Evolutionary conservation across 768 basidiomycete species (phyloP), one percentile per base, ranked within the genome.

Genomic region (Suillus hirtellus): DNA sequence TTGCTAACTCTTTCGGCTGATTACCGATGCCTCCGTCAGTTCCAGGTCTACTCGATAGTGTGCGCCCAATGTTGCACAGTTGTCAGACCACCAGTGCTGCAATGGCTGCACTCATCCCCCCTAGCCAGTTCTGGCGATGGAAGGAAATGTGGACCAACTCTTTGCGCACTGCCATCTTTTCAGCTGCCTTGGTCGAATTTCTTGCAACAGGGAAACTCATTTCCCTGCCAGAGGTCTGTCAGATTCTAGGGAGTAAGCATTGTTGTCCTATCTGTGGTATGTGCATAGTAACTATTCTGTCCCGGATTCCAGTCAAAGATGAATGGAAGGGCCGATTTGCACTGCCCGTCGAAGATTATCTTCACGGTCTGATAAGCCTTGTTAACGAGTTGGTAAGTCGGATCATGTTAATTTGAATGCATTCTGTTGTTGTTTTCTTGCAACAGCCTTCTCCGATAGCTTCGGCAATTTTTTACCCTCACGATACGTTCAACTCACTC

Each of bases 131-230:
- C 65, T 93, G 92, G 92, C 81, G 86, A 62, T 93, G 89, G 89
- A 92, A 89, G 72, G 90, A 92, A 31, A 85, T 90, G 85, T 93
- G 91, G 91, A 81, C 83, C 1, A 86, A 84, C 69, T 87, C 89
- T 4, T 72, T 93, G 43, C 81, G 91, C 62, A 82, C 82, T 19
- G 84, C 85, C 12, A 80, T 92, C 1, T 93, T 89, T 68, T 81
- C 84, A 46, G 86, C 85, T 1, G 84, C 87, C 19, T 73, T 93
- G 40, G 79, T 87, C 14, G 83, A 89, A 69, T 94, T 88, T 69
- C 79, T 94, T 8, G 78, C 81, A 5, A 80, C 69, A 42, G 82
- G 89, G 31, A 81, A 76, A 43, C 81, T 94, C 34, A 78, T 90
- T 46, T 81, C 89, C 2, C 70, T 92, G 17, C 68, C 81, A 12